phyloP scores from a whole-genome alignment of 768 basidiomycete species.

The Tricholoma bakamatsutake region DNA sequence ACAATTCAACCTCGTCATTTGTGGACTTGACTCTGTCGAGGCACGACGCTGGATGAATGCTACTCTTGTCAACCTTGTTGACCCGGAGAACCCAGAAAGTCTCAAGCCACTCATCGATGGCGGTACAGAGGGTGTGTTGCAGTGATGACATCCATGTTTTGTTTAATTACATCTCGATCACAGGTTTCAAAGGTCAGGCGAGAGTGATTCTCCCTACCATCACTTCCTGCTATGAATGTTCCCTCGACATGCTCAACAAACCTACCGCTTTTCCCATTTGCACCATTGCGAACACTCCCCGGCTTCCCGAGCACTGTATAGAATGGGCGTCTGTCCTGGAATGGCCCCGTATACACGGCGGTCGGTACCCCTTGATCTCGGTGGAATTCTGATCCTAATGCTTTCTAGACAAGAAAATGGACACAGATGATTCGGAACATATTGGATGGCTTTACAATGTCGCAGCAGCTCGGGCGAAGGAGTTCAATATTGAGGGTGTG shows the following conservation, averaged over 20 bases:
- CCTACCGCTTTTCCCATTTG: constrained; percentile 97
- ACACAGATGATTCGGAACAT: constrained; percentile 96
- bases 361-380: constrained; percentile 34
- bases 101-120: constrained; percentile 97
- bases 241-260: constrained; percentile 97
- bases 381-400: constrained; percentile 1
- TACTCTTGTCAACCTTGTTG: constrained; percentile 91
- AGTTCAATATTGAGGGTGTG: constrained; percentile 97
- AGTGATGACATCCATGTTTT: background rate
- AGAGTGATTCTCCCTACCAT: constrained; percentile 94
- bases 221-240: constrained; percentile 97
- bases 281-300: constrained; percentile 97
- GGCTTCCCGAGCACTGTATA: constrained; percentile 97
- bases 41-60: constrained; percentile 99
- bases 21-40: constrained; percentile 95
- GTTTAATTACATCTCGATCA: background rate
- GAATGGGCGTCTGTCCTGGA: constrained; percentile 99
- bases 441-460: constrained; percentile 88
- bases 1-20: constrained; percentile 96
- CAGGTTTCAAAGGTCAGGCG: constrained; percentile 98
- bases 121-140: constrained; percentile 82
- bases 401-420: constrained; percentile 81
- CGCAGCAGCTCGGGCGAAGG: constrained; percentile 78
- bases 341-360: constrained; percentile 92
- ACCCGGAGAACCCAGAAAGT: constrained; percentile 88